Evolutionary conservation across 345 rosid species (phyloP), one percentile per base, ranked within the genome.

Genomic region (Hibiscus mutabilis): DNA sequence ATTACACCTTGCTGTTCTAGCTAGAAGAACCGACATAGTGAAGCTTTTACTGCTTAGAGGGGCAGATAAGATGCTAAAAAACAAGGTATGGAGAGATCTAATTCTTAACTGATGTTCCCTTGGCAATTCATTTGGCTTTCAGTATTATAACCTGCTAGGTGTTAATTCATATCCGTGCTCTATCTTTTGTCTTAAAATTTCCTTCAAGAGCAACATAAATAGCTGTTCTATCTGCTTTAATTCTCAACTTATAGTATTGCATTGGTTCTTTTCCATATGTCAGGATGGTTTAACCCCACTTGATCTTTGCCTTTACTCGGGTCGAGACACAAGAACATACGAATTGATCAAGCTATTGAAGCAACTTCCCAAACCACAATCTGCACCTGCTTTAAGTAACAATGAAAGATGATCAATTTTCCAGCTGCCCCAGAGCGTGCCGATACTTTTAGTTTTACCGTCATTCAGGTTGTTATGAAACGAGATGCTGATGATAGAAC

Each of bases 221-320:
- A 7, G 10, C 29, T 42, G 19, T 2, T 21, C 10, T 47, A 1
- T 42, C 5, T 35, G 1, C 68, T 21, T 21, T 5, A 42, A 5
- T 64, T 64, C 29, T 64, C 68, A 24, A 63, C 1, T 64, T 19
- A 40, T 66, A 24, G 5, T 3, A n/a, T 19, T 55, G 77, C 62
- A 25, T 73, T 11, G 51, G 52, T 24, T 63, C 24, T 56, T 57
- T 71, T 67, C 3, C 47, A 70, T 35, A 6, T 18, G 59, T 49
- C 86, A 93, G 97, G 97, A 91, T 73, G 97, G 96, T 29, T 76
- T 86, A 79, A 87, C 93, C 66, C 96, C 97, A 12, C 85, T 90
- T 0, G 92, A 91, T 57, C 87, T 94, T 51, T 91, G 98, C 83
- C 92, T 90, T 31, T 81, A 79, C 77, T 83, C 78, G 7, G 97